Evolutionary conservation across 495 filamentous ascomycete genomes (phyloP).

Genomic region (Penicillium tannophilum): DNA sequence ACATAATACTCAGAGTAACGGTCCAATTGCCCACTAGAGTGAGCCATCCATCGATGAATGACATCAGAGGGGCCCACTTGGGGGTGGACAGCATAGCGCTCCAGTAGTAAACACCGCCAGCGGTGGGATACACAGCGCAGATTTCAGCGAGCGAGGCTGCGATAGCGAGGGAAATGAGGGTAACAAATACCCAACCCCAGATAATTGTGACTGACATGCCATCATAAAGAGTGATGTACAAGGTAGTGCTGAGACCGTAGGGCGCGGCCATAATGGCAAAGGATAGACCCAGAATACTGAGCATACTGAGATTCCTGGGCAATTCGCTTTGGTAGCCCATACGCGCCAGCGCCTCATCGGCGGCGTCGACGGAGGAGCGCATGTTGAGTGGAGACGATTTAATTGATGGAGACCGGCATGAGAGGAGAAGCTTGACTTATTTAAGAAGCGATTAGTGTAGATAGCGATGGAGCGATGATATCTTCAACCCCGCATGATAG

Average conservation of each 20-base stretch:
- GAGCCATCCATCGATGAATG: conserved; percentile 75
- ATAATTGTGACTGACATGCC: conserved; percentile 67
- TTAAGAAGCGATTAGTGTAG: conserved; percentile 4
- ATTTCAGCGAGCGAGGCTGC: conserved; percentile 78
- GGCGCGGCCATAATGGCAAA: conserved; percentile 64
- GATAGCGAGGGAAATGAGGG: conserved; percentile 69
- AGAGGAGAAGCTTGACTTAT: conserved; percentile 17
- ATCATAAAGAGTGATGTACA: conserved; percentile 67
- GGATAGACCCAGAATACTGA: conserved; percentile 63
- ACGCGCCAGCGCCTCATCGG: conserved; percentile 58
- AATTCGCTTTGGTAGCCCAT: conserved; percentile 68
- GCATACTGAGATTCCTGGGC: conserved; percentile 62
- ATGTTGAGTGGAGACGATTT: conserved; percentile 14
- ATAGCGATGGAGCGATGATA: neutral
- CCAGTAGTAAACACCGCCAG: conserved; percentile 75
- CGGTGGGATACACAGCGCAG: conserved; percentile 70
- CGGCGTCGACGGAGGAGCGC: conserved; percentile 35
- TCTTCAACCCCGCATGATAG: conserved; percentile 27
- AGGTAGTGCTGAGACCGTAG: conserved; percentile 69
- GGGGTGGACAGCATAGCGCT: conserved; percentile 62
- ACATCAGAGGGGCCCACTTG: conserved; percentile 63
- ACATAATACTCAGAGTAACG: conserved; percentile 51
- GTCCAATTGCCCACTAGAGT: conserved; percentile 73
- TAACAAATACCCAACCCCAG: conserved; percentile 71
- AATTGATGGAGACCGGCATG: neutral